Percentiles rank a stretch among this genome's conserved stretches.
Conservation (phyloP, 2,329 filamentous ascomycete genomes). For the Pseudogymnoascus sp. region DNA sequence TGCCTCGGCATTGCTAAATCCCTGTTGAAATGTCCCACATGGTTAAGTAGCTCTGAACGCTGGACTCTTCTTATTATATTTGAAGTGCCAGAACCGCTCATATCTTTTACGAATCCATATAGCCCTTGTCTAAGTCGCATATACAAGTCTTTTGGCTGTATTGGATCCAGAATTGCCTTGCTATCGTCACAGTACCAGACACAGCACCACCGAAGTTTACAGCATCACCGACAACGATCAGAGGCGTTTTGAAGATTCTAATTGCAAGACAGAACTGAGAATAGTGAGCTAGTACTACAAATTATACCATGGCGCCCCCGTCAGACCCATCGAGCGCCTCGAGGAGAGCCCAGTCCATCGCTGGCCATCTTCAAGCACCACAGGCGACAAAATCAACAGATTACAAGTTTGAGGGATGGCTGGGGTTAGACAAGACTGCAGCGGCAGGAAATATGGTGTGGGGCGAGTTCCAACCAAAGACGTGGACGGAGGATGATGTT, state of each 20-base stretch:
- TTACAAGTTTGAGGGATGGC: slow-evolving; percentile 29
- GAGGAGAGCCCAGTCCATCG: slow-evolving; percentile 1
- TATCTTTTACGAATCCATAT: background rate
- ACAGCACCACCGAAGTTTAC: background rate
- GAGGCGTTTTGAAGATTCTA: background rate
- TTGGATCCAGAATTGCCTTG: background rate
- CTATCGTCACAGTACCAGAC: background rate
- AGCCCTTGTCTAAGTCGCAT: background rate
- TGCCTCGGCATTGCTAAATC: slow-evolving; percentile 5
- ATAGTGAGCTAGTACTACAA: background rate
- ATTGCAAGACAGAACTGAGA: background rate
- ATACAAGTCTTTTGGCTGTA: background rate
- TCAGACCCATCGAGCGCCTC: background rate
- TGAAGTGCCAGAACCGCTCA: background rate
- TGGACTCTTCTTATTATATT: background rate
- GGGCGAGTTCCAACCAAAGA: slow-evolving; percentile 36
- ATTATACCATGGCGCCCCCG: background rate
- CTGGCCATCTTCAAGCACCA: background rate
- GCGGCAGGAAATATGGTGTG: slow-evolving; percentile 26
- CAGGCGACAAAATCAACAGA: background rate
- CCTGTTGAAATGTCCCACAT: slow-evolving; percentile 8
- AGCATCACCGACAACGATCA: background rate
- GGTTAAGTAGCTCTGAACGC: background rate
- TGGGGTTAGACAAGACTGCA: slow-evolving; percentile 24
- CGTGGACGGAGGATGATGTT: slow-evolving; percentile 40